Evolutionary conservation across 768 basidiomycete genomes (phyloP).

Genomic region (Russula compacta): DNA sequence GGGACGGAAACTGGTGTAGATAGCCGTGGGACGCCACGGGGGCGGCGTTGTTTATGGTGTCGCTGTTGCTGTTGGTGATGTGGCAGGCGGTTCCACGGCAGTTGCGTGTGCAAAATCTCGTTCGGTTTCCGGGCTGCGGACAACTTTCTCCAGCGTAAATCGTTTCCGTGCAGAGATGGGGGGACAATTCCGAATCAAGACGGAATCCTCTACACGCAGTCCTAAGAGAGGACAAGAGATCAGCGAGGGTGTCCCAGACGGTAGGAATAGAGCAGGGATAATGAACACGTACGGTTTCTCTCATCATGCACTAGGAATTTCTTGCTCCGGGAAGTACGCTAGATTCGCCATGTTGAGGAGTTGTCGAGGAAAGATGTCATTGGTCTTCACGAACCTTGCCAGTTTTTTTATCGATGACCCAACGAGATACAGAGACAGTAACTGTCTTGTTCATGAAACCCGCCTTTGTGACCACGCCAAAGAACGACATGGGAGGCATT

Average conservation of each 20-base stretch:
- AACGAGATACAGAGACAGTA: conserved; percentile 73
- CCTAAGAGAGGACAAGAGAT: conserved; percentile 29
- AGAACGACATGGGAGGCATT: conserved; percentile 75
- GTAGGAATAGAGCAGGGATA: not conserved
- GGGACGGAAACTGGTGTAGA: not conserved
- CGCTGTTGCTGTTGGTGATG: not conserved
- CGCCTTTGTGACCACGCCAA: conserved; percentile 68
- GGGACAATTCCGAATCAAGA: conserved; percentile 73
- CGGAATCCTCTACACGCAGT: conserved; percentile 59
- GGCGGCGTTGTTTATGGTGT: not conserved
- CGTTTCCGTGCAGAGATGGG: conserved; percentile 73
- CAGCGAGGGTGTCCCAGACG: conserved; percentile 9
- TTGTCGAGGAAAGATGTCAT: not conserved
- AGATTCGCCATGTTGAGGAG: conserved; percentile 12
- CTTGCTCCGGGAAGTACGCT: conserved; percentile 69
- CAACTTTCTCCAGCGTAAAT: conserved; percentile 58
- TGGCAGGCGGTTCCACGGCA: not conserved
- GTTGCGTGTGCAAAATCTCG: conserved; percentile 11
- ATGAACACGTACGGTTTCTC: conserved; percentile 45
- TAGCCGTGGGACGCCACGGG: not conserved
- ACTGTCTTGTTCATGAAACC: conserved; percentile 81
- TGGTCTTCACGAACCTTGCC: conserved; percentile 50
- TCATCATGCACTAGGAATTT: conserved; percentile 76
- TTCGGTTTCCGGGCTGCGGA: conserved; percentile 61
- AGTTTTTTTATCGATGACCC: conserved; percentile 61